phyloP scores from a whole-genome alignment of 495 filamentous ascomycete genomes.

The Xylaria palmicola region DNA sequence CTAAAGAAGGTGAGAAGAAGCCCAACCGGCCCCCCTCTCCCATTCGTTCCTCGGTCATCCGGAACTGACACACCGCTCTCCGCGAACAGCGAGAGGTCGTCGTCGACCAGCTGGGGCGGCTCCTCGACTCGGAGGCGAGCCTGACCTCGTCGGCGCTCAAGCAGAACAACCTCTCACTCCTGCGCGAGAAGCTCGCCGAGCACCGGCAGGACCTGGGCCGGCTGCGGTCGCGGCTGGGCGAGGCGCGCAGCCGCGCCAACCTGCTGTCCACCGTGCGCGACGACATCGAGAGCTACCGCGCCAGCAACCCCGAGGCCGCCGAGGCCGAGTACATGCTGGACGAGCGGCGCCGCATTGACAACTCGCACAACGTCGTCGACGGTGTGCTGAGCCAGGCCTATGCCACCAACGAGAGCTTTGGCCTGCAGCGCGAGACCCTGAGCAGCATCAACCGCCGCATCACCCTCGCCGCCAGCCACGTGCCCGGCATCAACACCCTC shows the following conservation, averaged over 20 bases:
- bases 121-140: conserved; percentile 91
- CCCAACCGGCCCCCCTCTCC: conserved; percentile 13
- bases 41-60: too few species aligned
- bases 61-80: conserved; percentile 8
- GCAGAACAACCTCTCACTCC: conserved; percentile 88
- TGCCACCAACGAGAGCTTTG: conserved; percentile 91
- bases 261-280: conserved; percentile 88
- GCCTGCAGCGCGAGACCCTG: conserved; percentile 79
- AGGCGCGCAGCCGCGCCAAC: conserved; percentile 81
- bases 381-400: conserved; percentile 94
- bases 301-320: conserved; percentile 71
- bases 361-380: conserved; percentile 83
- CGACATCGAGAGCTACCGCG: conserved; percentile 86
- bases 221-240: conserved; percentile 63
- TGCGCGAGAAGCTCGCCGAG: conserved; percentile 84
- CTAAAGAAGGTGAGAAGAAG: conserved; percentile 62
- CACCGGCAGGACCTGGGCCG: conserved; percentile 81
- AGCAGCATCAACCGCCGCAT: conserved; percentile 85
- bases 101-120: conserved; percentile 78
- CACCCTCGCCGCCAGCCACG: conserved; percentile 79
- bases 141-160: conserved; percentile 87
- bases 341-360: conserved; percentile 80
- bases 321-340: conserved; percentile 97
- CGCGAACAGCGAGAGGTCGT: conserved; percentile 73
- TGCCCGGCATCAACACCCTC: conserved; percentile 90